Evolutionary conservation across 2,329 filamentous ascomycete genomes (phyloP), one percentile per base, ranked within the genome.

Genomic region (Venturia oleaginea): DNA sequence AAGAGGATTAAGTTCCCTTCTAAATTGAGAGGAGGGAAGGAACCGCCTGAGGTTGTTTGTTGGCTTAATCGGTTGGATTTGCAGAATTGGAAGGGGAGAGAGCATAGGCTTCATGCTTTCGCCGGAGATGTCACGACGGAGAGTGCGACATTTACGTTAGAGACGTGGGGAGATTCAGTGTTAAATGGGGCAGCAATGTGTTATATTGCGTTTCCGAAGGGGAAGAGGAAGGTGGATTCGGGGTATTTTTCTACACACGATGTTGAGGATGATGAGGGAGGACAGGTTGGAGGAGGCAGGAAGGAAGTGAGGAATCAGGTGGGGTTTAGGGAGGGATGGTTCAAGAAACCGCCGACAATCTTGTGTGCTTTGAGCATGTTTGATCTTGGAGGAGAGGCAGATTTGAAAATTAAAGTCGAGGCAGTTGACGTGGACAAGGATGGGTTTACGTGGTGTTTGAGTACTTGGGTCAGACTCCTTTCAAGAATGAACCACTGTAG

Each of bases 21-120:
- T 3, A 46, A 68, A 3, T 71, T 71, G 65, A 60, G 38, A 27
- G 59, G 59, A 37, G 55, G 63, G 11, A 64, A 59, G 2, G 65
- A 67, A 30, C 65, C 67, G 1, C 68, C 68, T 3, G 67, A 68
- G 22, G 67, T 73, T 8, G 64, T 72, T 11, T 69, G 68, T 65
- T 73, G 71, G 71, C 64, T 73, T 4, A 71, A 71, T 51, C 66
- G 70, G 3, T 60, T 73, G 1, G 71, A 72, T 64, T 59, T 72
- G 63, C 62, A 57, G 22, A 67, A 64, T 42, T 59, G 62, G 8
- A 61, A 55, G 11, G 64, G 68, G 17, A 65, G 67, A 37, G 68
- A 71, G 37, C 71, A 68, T 48, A 66, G 71, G 24, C 65, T 73
- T 43, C 63, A 65, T n/a, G 67, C 67, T 3, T 69, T 68, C 38